Percentiles rank a stretch among this genome's conserved stretches.
These are phyloP conservation scores for Rhododendron molle DNA, from an alignment of 148 eudicot species.

Conservation along the genomic window DNA sequence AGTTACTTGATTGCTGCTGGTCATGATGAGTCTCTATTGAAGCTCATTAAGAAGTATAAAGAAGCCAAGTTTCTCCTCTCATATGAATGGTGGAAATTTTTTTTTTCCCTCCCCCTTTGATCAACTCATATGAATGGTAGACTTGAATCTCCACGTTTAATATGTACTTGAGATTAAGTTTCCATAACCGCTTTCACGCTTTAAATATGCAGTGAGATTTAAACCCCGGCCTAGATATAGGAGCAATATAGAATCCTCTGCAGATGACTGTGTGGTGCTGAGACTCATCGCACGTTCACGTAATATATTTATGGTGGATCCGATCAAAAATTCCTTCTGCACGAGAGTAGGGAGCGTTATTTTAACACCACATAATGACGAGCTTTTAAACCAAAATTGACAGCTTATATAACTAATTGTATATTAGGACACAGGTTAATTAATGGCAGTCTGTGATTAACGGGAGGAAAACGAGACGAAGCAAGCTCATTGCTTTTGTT, in stretches of 20 bases:
- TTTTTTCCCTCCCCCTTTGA: too few species aligned
- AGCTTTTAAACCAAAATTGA: not conserved
- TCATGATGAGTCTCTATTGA: too few species aligned
- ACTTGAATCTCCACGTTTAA: too few species aligned
- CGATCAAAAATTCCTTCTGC: not conserved
- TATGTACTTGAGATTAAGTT: not conserved
- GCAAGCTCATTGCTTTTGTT: not conserved
- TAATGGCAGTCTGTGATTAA: not conserved
- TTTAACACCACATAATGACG: not conserved
- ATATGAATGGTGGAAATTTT: too few species aligned
- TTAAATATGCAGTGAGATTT: not conserved
- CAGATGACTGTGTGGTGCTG: too few species aligned
- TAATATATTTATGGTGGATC: too few species aligned
- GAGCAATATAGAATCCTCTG: not conserved
- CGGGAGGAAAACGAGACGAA: constrained; percentile 12
- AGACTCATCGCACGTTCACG: too few species aligned
- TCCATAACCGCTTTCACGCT: not conserved
- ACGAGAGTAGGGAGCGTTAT: not conserved
- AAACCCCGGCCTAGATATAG: not conserved
- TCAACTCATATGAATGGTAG: too few species aligned
- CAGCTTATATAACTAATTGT: not conserved
- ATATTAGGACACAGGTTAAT: not conserved
- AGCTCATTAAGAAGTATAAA: too few species aligned
- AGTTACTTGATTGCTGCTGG: not conserved
- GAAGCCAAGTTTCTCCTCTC: too few species aligned